Evolutionary conservation across 805 yeast species (phyloP), one percentile per base, ranked within the genome.

Genomic region (Saccharomycopsis sp.): DNA sequence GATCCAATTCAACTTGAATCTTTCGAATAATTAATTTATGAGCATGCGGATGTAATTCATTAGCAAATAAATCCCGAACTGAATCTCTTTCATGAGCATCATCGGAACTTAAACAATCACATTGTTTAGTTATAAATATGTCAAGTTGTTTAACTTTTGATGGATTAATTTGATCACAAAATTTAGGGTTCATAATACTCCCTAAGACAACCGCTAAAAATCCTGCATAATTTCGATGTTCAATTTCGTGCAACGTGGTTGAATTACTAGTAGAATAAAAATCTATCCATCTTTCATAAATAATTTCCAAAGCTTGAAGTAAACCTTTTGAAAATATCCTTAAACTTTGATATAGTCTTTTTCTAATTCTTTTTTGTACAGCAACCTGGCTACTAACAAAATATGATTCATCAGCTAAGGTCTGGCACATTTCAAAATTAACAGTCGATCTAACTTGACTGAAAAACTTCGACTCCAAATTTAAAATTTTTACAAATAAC

Each of bases 131-230:
- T 2, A 50, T 26, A 28, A 79, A 79, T 19, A 62, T 66, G 13
- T 70, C 36, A 2, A 48, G 24, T 4, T 26, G 33, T 19, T 31
- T 31, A 8, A 24, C 22, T 20, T 28, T 40, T 3, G 20, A 34
- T 27, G 9, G 9, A n/a, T n/a, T n/a, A n/a, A n/a, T n/a, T n/a
- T n/a, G n/a, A 9, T 21, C n/a, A 3, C 36, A 28, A 28, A 19
- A 20, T 17, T 41, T 27, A 22, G 43, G 36, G 6, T 29, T 43
- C 28, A 36, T 22, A n/a, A 43, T 31, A 8, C 68, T 69, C 36
- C 94, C 87, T 40, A 85, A 74, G 0, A 81, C 64, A 0, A 87
- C 75, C 2, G 87, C 85, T 48, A 85, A 59, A 48, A 81, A 78
- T 6, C 90, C 93, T 2, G 87, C 79, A 56, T 72, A 80, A 55